Conservation (phyloP, 2,329 filamentous ascomycete species). For the Phyllosticta capitalensis region DNA sequence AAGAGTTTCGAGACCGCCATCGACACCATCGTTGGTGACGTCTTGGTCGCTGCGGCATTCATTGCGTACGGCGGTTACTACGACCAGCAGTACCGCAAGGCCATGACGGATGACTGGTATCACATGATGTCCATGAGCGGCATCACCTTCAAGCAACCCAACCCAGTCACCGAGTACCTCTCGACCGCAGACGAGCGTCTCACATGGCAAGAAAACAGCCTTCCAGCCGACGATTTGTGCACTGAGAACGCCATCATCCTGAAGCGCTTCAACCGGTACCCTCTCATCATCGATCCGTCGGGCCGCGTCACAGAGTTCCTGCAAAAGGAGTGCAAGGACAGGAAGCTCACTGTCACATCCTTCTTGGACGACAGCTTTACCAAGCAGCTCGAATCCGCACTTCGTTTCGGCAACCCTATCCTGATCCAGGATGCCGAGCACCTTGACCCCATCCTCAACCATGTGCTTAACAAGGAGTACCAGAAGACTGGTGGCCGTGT, state of each 20-base stretch:
- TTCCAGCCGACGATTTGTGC: conserved; percentile 94
- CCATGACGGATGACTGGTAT: conserved; percentile 96
- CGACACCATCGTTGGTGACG: conserved; percentile 89
- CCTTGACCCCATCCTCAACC: conserved; percentile 91
- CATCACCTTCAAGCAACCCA: conserved; percentile 84
- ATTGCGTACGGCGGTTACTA: conserved; percentile 94
- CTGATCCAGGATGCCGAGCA: conserved; percentile 98
- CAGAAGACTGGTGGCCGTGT: conserved; percentile 97
- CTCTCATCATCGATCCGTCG: conserved; percentile 95
- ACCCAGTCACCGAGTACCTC: conserved; percentile 90
- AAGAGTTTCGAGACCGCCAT: conserved; percentile 98
- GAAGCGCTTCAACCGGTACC: conserved; percentile 96
- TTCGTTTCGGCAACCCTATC: conserved; percentile 96
- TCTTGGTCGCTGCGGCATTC: conserved; percentile 93
- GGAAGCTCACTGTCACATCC: conserved; percentile 90
- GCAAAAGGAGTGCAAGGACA: conserved; percentile 87
- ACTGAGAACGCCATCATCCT: conserved; percentile 97
- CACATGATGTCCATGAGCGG: conserved; percentile 90
- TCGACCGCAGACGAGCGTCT: conserved; percentile 93
- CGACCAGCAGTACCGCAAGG: conserved; percentile 95
- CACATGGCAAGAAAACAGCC: conserved; percentile 84
- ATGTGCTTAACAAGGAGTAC: conserved; percentile 98
- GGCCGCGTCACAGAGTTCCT: conserved; percentile 91
- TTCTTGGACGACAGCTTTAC: conserved; percentile 97
- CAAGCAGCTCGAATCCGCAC: conserved; percentile 91